Evolutionary conservation across 495 filamentous ascomycete genomes (phyloP).

Genomic region (Lasiosphaeria ovina): DNA sequence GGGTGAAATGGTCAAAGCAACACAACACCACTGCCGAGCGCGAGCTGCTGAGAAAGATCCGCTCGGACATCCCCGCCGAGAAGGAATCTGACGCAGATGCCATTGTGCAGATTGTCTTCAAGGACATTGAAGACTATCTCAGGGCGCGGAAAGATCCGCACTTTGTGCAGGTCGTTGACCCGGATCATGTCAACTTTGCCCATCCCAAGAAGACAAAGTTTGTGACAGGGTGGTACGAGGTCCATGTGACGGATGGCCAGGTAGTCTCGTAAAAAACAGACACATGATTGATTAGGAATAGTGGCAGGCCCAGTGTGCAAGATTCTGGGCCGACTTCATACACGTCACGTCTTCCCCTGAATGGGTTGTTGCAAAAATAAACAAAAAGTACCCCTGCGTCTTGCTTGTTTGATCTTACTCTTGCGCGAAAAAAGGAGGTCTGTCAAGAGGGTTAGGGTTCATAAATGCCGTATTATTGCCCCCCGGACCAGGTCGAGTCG

Average conservation of each 20-base stretch:
- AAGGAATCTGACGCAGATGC: neutral
- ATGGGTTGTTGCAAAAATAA: too few species aligned
- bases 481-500: neutral
- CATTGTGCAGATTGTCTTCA: conserved; percentile 2
- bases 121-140: neutral
- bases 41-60: neutral
- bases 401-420: neutral
- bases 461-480: too few species aligned
- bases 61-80: neutral
- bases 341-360: too few species aligned
- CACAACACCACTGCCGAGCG: neutral
- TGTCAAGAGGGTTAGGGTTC: neutral
- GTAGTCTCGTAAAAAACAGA: neutral
- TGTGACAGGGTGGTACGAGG: neutral
- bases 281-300: too few species aligned
- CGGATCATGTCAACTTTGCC: neutral
- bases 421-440: neutral
- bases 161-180: neutral
- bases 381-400: neutral
- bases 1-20: neutral
- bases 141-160: neutral
- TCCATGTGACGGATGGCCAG: neutral
- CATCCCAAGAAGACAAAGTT: conserved; percentile 1
- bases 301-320: too few species aligned
- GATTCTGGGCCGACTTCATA: too few species aligned